Conservation (phyloP, 2,329 filamentous ascomycete genomes). For the Leptographium lundbergii region DNA sequence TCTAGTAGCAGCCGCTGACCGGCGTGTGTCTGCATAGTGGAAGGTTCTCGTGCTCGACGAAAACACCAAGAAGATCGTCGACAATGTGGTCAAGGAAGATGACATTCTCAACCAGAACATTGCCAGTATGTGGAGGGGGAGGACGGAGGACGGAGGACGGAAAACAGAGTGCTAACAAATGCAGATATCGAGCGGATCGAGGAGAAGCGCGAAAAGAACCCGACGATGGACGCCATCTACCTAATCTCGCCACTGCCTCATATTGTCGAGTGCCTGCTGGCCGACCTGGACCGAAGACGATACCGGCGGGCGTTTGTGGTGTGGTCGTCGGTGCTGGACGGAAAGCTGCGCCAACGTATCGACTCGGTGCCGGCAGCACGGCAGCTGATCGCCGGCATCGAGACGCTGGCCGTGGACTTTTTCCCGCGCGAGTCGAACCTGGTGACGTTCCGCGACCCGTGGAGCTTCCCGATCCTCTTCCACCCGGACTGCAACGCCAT, state of each 20-base stretch:
- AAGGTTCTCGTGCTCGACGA: constrained; percentile 91
- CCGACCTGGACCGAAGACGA: constrained; percentile 74
- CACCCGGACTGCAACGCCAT: constrained; percentile 82
- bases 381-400: constrained; percentile 66
- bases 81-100: constrained; percentile 88
- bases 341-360: constrained; percentile 57
- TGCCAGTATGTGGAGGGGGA: constrained; percentile 47
- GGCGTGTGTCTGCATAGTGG: constrained; percentile 51
- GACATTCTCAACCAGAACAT: constrained; percentile 95
- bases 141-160: not conserved
- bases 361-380: constrained; percentile 57
- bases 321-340: constrained; percentile 70
- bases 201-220: constrained; percentile 67
- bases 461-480: constrained; percentile 87
- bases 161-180: not conserved
- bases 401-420: constrained; percentile 77
- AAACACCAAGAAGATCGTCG: constrained; percentile 68
- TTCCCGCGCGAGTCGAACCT: constrained; percentile 85
- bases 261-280: constrained; percentile 86
- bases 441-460: constrained; percentile 84
- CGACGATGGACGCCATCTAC: constrained; percentile 90
- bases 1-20: not conserved
- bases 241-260: constrained; percentile 75
- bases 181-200: constrained; percentile 91
- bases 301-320: constrained; percentile 72